phyloP scores from a whole-genome alignment of 1,284 basidiomycete genomes.

The Trichosporon asahii region DNA sequence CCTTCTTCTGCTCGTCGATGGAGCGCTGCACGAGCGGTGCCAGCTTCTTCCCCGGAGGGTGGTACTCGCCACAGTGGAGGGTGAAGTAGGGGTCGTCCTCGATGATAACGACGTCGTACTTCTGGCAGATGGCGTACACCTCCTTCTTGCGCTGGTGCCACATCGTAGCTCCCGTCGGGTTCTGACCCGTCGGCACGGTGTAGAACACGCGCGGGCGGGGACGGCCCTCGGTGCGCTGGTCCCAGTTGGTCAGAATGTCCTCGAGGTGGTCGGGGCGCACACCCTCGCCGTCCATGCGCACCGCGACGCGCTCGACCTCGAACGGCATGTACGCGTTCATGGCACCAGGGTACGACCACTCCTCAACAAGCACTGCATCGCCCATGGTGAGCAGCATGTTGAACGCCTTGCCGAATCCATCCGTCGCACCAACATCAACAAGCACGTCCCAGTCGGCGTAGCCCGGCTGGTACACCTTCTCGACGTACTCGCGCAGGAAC shows the following conservation, averaged over 20 bases:
- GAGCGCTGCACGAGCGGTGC: constrained; percentile 47
- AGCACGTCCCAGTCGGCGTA: constrained; percentile 66
- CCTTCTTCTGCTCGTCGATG: constrained; percentile 40
- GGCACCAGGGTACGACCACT: constrained; percentile 55
- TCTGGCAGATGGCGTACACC: constrained; percentile 73
- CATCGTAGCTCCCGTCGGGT: constrained; percentile 71
- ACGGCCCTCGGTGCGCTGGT: constrained; percentile 55
- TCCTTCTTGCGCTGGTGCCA: constrained; percentile 65
- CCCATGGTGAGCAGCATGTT: constrained; percentile 68
- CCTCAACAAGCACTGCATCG: constrained; percentile 66
- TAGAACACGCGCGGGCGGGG: constrained; percentile 64
- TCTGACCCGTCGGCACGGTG: constrained; percentile 59
- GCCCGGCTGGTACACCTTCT: constrained; percentile 64
- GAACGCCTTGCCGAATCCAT: constrained; percentile 57
- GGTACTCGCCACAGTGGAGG: constrained; percentile 46
- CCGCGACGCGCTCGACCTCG: constrained; percentile 38
- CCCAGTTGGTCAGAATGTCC: constrained; percentile 64
- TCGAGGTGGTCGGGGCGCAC: constrained; percentile 64
- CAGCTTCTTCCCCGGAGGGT: constrained; percentile 12
- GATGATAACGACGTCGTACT: constrained; percentile 70
- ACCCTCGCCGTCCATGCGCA: constrained; percentile 70
- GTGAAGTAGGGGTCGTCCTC: constrained; percentile 83
- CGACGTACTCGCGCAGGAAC: constrained; percentile 59
- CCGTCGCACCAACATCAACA: constrained; percentile 70
- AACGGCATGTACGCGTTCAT: constrained; percentile 46